Evolutionary conservation across 1,139 yeast species (phyloP), one percentile per base, ranked within the genome.

Genomic region (Debaryomyces nepalensis): DNA sequence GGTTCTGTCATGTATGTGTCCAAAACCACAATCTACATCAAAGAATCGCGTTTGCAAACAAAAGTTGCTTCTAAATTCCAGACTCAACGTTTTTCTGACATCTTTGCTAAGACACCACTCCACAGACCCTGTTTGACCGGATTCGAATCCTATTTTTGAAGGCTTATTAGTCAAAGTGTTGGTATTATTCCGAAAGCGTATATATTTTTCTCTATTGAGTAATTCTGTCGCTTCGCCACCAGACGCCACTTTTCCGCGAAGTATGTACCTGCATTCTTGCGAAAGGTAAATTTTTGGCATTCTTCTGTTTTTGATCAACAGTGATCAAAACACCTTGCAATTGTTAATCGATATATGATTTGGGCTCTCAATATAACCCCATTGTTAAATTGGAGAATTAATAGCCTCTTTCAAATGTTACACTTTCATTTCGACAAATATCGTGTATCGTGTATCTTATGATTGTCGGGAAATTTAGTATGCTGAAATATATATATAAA

Each of bases 391-490:
- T 20, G 21, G n/a, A 11, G 12, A 34, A 24, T 34, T 18, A 34
- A 34, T 18, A 34, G 37, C 37, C 37, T 26, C 19, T n/a, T 20
- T 34, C 12, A 14, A 15, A 4, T 18, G 3, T 10, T 23, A 5
- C 22, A 34, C 31, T 18, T 8, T 15, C 24, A 15, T 34, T 24
- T 33, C 27, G 22, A 23, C 30, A 24, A 23, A 26, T 24, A 26
- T 24, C 37, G 37, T 34, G 37, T 24, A 24, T 34, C 37, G 37
- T 34, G 37, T 34, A 24, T 34, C n/a, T 26, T 8, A 24, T 34
- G 29, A 29, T 18, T 29, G 29, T 22, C 37, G 37, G 24, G 30
- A 10, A 31, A 15, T 24, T 11, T 15, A 23, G n/a, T 16, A 34
- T 33, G 32, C 3, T 29, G 11, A 9, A 34, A 34, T 34, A 34